Percentiles rank a stretch among this genome's conserved stretches.
These are phyloP conservation scores for Geotrichum australiense DNA, from an alignment of 1,139 yeast genomes.

Conservation along the genomic window DNA sequence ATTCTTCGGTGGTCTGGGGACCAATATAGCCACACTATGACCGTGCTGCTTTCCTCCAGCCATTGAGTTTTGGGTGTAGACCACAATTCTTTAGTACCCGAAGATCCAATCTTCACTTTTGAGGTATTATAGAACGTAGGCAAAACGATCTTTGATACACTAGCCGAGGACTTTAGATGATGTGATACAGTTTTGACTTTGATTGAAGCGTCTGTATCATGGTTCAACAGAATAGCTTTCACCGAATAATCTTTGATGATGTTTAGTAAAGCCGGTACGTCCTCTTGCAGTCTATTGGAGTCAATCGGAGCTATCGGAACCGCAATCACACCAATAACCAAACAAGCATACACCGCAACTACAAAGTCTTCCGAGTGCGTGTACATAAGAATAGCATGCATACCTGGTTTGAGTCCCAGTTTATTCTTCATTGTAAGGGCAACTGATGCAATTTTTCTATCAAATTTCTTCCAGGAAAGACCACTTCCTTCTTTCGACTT, in stretches of 20 bases:
- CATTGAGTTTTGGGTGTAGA: constrained; percentile 40
- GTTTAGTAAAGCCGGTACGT: constrained; percentile 59
- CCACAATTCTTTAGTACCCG: constrained; percentile 41
- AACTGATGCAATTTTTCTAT: constrained; percentile 65
- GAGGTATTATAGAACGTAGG: constrained; percentile 62
- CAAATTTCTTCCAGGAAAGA: constrained; percentile 82
- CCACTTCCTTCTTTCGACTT: constrained; percentile 44
- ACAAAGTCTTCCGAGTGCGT: constrained; percentile 84
- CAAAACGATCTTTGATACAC: constrained; percentile 38
- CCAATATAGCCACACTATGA: constrained; percentile 61
- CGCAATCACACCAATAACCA: constrained; percentile 71
- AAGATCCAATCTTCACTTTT: constrained; percentile 53
- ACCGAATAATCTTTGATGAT: constrained; percentile 66
- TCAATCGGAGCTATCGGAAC: constrained; percentile 78
- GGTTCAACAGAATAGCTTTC: constrained; percentile 66
- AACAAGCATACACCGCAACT: constrained; percentile 79
- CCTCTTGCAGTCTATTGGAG: constrained; percentile 63
- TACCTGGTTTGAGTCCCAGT: constrained; percentile 54
- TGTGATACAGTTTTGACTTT: constrained; percentile 65
- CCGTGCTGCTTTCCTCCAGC: constrained; percentile 33
- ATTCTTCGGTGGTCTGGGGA: constrained; percentile 66
- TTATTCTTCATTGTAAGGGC: constrained; percentile 50
- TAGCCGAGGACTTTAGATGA: constrained; percentile 50
- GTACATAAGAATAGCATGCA: constrained; percentile 71
- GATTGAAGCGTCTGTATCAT: constrained; percentile 58